Conservation (phyloP, 805 yeast species). For the Candida dajiaensis region DNA sequence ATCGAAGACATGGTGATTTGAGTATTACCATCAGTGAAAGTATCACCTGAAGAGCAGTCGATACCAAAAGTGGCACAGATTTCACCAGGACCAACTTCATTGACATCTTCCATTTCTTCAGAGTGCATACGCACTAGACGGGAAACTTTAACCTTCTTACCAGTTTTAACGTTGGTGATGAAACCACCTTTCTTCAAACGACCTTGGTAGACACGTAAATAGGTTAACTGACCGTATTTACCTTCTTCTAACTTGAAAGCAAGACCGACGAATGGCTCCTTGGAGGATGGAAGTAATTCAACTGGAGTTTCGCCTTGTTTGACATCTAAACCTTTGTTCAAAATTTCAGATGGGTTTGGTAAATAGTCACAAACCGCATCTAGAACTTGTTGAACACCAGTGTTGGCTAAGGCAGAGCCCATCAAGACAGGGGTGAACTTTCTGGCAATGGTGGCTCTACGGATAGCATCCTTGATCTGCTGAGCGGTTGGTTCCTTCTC, state of each 20-base stretch:
- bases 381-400: constrained; percentile 90
- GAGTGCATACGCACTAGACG: constrained; percentile 98
- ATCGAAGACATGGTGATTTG: constrained; percentile 91
- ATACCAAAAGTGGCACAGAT: constrained; percentile 99
- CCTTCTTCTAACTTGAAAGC: constrained; percentile 99
- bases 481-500: constrained; percentile 82
- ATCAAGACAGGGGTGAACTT: constrained; percentile 98
- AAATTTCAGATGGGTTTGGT: constrained; percentile 91
- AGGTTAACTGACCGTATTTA: constrained; percentile 94
- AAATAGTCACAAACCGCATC: constrained; percentile 94
- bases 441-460: constrained; percentile 93
- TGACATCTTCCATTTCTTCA: constrained; percentile 97
- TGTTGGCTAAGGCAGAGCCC: constrained; percentile 98
- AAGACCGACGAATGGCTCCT: constrained; percentile 84
- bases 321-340: constrained; percentile 84
- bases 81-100: constrained; percentile 95
- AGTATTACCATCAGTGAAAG: constrained; percentile 81
- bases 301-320: constrained; percentile 60
- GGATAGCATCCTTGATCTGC: constrained; percentile 83
- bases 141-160: constrained; percentile 88
- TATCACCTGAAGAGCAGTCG: constrained; percentile 98
- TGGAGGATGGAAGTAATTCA: constrained; percentile 63
- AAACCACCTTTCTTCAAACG: constrained; percentile 83
- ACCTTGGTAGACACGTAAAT: constrained; percentile 96
- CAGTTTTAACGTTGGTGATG: constrained; percentile 84